Conservation (phyloP, 1,284 basidiomycete genomes). For the Ustilago shanxiensis region DNA sequence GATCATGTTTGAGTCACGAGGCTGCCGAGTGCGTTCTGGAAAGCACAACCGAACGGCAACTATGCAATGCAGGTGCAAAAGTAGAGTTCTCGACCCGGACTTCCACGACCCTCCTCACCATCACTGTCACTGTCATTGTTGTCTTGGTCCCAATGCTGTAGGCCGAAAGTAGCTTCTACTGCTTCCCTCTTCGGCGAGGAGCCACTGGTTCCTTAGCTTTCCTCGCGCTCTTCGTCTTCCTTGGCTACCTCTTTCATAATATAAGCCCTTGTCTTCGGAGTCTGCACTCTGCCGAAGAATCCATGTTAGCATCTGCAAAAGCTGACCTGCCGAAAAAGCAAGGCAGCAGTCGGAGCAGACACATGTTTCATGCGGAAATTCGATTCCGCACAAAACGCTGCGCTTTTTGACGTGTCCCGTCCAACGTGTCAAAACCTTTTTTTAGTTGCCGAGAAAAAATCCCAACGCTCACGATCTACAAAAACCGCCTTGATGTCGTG, state of each 20-base stretch:
- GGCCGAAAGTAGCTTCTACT: neutral
- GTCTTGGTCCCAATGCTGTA: too few relatives aligned
- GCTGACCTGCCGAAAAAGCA: too few relatives aligned
- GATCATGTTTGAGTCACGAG: neutral
- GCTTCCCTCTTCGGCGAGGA: too few relatives aligned
- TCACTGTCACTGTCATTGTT: too few relatives aligned
- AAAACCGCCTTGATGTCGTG: neutral
- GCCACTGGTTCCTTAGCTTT: too few relatives aligned
- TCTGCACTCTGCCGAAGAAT: too few relatives aligned
- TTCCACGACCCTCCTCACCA: neutral
- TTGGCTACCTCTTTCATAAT: too few relatives aligned
- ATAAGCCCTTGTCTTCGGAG: too few relatives aligned
- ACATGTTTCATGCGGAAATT: conserved; percentile 12
- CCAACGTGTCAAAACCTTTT: conserved; percentile 32
- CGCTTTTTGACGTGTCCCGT: conserved; percentile 49
- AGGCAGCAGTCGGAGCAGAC: too few relatives aligned
- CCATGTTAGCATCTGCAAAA: too few relatives aligned
- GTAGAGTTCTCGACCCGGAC: conserved; percentile 17
- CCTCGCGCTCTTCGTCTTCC: too few relatives aligned
- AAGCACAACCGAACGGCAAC: neutral
- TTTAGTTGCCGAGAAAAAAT: neutral
- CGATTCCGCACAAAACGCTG: too few relatives aligned
- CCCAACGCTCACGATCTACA: neutral
- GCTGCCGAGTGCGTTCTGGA: neutral
- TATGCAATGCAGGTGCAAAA: neutral